These are phyloP conservation scores for Cocos nucifera DNA, from an alignment of 176 grass and related monocot species.

Conservation along the genomic window DNA sequence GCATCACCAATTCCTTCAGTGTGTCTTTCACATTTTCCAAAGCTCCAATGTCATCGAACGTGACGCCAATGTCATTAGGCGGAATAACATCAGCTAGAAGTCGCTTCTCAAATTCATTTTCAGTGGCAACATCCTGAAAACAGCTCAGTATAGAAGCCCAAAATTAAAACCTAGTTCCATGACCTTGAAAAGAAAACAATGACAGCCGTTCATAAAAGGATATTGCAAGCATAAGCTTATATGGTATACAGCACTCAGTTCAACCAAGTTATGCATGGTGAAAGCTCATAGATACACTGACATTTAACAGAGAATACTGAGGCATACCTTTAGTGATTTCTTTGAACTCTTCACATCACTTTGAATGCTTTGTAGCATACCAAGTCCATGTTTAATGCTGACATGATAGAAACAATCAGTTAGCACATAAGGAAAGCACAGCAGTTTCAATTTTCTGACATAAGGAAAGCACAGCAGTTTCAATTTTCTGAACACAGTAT, in stretches of 20 bases:
- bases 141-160: too few relatives aligned
- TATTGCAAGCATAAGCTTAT: too few relatives aligned
- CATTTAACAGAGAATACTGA: slow-evolving; percentile 1
- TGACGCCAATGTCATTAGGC: slow-evolving; percentile 90
- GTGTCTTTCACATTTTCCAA: slow-evolving; percentile 96
- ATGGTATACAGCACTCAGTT: neutral
- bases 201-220: too few relatives aligned
- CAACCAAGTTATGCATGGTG: neutral
- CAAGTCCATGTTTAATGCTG: slow-evolving; percentile 75
- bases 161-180: too few relatives aligned
- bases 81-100: slow-evolving; percentile 93
- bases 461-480: too few relatives aligned
- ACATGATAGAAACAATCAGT: neutral
- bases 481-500: neutral
- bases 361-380: slow-evolving; percentile 66
- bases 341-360: slow-evolving; percentile 67
- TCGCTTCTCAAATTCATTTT: slow-evolving; percentile 95
- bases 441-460: neutral
- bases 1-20: slow-evolving; percentile 97
- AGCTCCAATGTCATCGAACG: slow-evolving; percentile 89
- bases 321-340: slow-evolving; percentile 82
- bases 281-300: neutral
- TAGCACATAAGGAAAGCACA: too few relatives aligned
- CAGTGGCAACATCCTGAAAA: slow-evolving; percentile 65
- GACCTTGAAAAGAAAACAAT: too few relatives aligned